These are phyloP conservation scores for Gardenia jasminoides DNA, from an alignment of 257 asterid species.

Conservation along the genomic window DNA sequence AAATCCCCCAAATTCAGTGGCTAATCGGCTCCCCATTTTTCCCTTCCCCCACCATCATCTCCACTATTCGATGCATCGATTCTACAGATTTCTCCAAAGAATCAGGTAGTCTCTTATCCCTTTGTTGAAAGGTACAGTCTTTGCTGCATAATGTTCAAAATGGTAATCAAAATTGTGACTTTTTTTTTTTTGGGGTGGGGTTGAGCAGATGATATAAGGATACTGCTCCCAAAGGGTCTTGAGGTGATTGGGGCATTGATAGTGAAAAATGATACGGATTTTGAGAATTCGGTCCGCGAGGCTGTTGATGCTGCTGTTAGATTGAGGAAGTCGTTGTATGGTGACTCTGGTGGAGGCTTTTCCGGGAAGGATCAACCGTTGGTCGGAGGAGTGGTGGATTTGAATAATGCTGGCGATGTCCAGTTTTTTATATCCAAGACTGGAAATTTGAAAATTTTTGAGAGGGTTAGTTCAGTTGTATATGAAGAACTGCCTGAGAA, in stretches of 20 bases:
- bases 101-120: conserved; percentile 44
- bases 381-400: conserved; percentile 66
- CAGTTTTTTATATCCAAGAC: conserved; percentile 56
- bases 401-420: conserved; percentile 40
- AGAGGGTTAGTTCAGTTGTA: conserved; percentile 40
- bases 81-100: conserved; percentile 58
- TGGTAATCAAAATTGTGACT: not conserved
- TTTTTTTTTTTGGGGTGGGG: not conserved
- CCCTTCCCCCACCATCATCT: conserved; percentile 51
- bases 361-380: conserved; percentile 32
- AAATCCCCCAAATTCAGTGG: conserved; percentile 51
- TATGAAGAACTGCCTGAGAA: conserved; percentile 74
- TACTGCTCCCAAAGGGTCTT: conserved; percentile 72
- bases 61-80: conserved; percentile 71
- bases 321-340: conserved; percentile 49
- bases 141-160: not conserved
- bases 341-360: conserved; percentile 22
- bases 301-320: conserved; percentile 55
- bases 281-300: conserved; percentile 37
- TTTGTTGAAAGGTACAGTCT: no score
- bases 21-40: conserved; percentile 66
- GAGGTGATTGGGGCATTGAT: conserved; percentile 78
- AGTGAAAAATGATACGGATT: conserved; percentile 35
- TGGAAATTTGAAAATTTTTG: conserved; percentile 34
- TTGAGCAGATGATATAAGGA: conserved; percentile 67